These are phyloP conservation scores for Breviolum minutum DNA, from an alignment of 73 alveolate species.

Conservation along the genomic window DNA sequence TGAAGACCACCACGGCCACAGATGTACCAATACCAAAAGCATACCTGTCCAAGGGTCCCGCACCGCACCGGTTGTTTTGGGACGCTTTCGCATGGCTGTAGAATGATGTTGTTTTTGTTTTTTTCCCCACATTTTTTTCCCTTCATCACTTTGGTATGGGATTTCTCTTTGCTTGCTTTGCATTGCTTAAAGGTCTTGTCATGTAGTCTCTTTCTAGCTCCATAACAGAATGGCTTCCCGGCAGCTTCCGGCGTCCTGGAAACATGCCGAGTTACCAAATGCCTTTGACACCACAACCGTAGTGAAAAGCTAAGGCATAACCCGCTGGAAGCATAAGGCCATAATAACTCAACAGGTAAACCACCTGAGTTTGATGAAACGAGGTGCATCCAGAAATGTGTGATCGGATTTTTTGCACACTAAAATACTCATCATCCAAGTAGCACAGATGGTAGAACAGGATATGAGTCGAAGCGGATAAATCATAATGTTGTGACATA, in stretches of 20 bases:
- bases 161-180: too few species aligned
- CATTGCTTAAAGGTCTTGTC: background rate
- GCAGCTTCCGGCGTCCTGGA: background rate
- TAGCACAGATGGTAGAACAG: background rate
- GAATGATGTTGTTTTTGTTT: background rate
- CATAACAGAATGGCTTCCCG: background rate
- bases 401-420: background rate
- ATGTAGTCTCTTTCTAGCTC: background rate
- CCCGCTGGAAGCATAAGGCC: conserved; percentile 93
- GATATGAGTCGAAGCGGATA: background rate
- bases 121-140: too few species aligned
- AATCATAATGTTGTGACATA: too few species aligned
- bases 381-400: background rate
- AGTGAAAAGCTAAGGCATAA: conserved; percentile 56
- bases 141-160: background rate
- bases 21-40: conserved; percentile 89
- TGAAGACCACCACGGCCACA: conserved; percentile 67
- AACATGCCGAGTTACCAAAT: conserved; percentile 44
- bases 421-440: background rate
- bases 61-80: too few species aligned
- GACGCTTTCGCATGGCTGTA: background rate
- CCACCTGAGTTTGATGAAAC: background rate
- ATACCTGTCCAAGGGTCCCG: conserved; percentile 39
- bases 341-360: conserved; percentile 65
- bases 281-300: conserved; percentile 73